Percentiles rank a stretch among this genome's conserved stretches.
Evolutionary conservation across 495 filamentous ascomycete species (phyloP).

Genomic region (Penicillium arizonense): DNA sequence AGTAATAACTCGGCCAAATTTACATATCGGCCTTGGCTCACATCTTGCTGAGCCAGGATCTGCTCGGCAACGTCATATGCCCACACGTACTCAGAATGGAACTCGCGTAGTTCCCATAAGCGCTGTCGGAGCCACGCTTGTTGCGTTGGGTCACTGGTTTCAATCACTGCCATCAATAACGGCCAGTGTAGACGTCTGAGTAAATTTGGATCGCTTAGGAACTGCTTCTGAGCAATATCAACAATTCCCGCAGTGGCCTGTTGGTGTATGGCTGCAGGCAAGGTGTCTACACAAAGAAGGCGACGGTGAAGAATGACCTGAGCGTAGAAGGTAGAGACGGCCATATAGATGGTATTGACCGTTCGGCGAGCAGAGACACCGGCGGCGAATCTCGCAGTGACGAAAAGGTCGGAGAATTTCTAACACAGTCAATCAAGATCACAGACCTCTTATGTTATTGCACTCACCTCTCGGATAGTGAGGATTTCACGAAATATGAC

Average conservation of each 20-base stretch:
- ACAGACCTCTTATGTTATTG: not conserved
- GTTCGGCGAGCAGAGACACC: constrained; percentile 36
- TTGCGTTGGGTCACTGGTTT: constrained; percentile 36
- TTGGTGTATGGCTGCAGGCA: constrained; percentile 28
- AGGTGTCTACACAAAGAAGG: constrained; percentile 22
- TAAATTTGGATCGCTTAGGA: constrained; percentile 31
- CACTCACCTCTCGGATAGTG: constrained; percentile 31
- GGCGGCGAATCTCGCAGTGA: constrained; percentile 41
- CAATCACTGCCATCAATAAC: constrained; percentile 44
- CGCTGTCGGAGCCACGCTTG: constrained; percentile 40
- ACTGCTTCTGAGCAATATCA: constrained; percentile 39
- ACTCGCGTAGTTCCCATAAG: constrained; percentile 30
- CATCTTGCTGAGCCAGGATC: constrained; percentile 31
- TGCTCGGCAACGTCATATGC: constrained; percentile 35
- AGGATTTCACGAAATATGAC: constrained; percentile 34
- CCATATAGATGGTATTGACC: constrained; percentile 48
- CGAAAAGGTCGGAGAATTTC: constrained; percentile 43
- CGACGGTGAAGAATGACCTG: constrained; percentile 44
- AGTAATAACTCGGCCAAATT: constrained; percentile 36
- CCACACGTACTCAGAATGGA: constrained; percentile 35
- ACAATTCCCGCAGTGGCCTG: constrained; percentile 35
- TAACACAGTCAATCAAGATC: constrained; percentile 12
- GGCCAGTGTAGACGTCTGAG: constrained; percentile 46
- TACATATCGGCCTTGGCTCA: constrained; percentile 23
- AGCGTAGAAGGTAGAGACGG: constrained; percentile 43